phyloP scores from a whole-genome alignment of 2,329 filamentous ascomycete species.

The Diaporthe capsici region DNA sequence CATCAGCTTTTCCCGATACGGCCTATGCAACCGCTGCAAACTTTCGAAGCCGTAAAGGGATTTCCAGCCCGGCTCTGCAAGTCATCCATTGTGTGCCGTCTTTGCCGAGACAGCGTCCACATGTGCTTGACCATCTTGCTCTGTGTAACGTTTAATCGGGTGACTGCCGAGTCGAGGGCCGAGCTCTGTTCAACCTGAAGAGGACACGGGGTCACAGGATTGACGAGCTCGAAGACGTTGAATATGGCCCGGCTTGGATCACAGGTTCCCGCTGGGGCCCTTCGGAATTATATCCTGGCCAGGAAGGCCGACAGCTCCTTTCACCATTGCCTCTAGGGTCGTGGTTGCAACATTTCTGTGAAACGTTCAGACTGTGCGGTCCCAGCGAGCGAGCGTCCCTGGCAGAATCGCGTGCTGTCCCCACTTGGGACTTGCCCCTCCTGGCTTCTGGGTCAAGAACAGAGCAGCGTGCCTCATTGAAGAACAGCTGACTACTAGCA shows the following conservation, averaged over 20 bases:
- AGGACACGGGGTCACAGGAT: not conserved
- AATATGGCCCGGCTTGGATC: not conserved
- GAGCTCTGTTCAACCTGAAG: slow-evolving; percentile 7
- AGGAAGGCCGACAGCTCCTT: not conserved
- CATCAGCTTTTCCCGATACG: not conserved
- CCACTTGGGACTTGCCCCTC: not conserved
- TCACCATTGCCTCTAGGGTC: not conserved
- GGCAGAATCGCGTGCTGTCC: too few species aligned
- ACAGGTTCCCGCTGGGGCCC: too few species aligned
- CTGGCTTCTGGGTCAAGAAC: too few species aligned
- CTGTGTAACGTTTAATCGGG: not conserved
- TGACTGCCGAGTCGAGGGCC: slow-evolving; percentile 18
- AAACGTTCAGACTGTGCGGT: not conserved
- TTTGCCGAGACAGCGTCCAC: slow-evolving; percentile 23
- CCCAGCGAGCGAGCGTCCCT: not conserved
- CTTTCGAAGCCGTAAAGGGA: not conserved
- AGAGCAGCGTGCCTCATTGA: not conserved
- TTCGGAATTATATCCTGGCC: not conserved
- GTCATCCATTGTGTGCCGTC: not conserved
- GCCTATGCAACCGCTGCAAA: not conserved
- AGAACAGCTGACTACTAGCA: not conserved
- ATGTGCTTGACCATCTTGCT: slow-evolving; percentile 6
- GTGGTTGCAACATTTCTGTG: not conserved
- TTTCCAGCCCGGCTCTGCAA: not conserved
- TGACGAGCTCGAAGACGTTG: not conserved